Evolutionary conservation across 345 rosid genomes (phyloP).

Genomic region (Eucalyptus curtisii): DNA sequence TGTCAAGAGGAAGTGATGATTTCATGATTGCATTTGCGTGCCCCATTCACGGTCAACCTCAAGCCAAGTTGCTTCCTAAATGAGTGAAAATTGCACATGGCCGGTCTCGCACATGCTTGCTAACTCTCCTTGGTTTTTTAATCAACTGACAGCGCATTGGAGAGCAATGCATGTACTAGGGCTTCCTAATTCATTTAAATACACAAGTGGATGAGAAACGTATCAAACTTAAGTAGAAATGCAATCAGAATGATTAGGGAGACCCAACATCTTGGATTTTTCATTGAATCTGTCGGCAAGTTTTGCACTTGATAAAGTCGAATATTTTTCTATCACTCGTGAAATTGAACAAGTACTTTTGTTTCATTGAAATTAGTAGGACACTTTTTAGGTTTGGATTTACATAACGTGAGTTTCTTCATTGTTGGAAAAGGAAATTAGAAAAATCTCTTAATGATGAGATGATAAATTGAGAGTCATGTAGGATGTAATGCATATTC

Average conservation of each 20-base stretch:
- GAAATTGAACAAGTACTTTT: neutral
- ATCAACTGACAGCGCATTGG: neutral
- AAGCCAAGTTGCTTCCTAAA: neutral
- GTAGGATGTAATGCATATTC: neutral
- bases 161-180: neutral
- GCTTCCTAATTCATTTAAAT: neutral
- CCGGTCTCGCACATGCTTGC: neutral
- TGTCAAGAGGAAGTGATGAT: neutral
- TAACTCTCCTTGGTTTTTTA: neutral
- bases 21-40: neutral
- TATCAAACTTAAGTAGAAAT: neutral
- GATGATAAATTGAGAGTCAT: neutral
- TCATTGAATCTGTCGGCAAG: neutral
- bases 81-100: neutral
- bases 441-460: neutral
- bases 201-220: neutral
- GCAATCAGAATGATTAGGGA: neutral
- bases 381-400: neutral
- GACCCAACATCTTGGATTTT: neutral
- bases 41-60: neutral
- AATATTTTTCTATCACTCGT: neutral
- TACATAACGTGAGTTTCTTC: neutral
- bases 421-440: neutral
- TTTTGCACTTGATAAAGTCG: neutral
- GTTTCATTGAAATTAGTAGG: rapidly evolving